A percentile compares a stretch with the other conserved stretches of the same genome.
These are phyloP conservation scores for Eucalyptus melliodora DNA, from an alignment of 345 rosid species.

Conservation along the genomic window DNA sequence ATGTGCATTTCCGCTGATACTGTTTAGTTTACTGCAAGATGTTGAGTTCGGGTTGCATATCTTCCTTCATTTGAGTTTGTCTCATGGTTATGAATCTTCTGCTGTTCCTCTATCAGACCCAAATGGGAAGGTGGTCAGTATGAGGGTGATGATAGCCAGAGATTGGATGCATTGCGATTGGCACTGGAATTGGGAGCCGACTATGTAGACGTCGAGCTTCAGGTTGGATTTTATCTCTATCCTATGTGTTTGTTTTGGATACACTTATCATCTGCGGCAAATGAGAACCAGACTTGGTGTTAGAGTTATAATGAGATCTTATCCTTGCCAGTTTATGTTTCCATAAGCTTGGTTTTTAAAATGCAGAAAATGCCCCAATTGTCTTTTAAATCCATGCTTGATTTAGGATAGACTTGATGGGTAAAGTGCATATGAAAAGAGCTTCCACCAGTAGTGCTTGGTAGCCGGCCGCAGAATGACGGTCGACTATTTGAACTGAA, in stretches of 20 bases:
- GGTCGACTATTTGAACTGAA: background rate
- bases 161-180: constrained; percentile 25
- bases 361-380: background rate
- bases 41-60: background rate
- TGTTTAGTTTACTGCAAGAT: background rate
- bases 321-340: background rate
- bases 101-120: constrained; percentile 17
- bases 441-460: background rate
- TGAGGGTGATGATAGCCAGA: constrained; percentile 33
- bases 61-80: background rate
- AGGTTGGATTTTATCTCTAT: constrained; percentile 9
- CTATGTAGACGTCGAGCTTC: constrained; percentile 47
- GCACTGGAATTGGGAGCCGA: constrained; percentile 50
- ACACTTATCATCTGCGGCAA: background rate
- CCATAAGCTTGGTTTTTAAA: background rate
- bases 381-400: background rate
- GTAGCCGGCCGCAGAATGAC: background rate
- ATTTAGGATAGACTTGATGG: background rate
- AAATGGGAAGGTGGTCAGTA: constrained; percentile 62
- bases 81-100: background rate
- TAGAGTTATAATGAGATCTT: background rate
- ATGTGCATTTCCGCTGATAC: background rate
- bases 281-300: background rate
- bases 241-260: background rate
- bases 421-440: background rate